Evolutionary conservation across 1,139 yeast species (phyloP), one percentile per base, ranked within the genome.

Genomic region (Citeromyces siamensis): DNA sequence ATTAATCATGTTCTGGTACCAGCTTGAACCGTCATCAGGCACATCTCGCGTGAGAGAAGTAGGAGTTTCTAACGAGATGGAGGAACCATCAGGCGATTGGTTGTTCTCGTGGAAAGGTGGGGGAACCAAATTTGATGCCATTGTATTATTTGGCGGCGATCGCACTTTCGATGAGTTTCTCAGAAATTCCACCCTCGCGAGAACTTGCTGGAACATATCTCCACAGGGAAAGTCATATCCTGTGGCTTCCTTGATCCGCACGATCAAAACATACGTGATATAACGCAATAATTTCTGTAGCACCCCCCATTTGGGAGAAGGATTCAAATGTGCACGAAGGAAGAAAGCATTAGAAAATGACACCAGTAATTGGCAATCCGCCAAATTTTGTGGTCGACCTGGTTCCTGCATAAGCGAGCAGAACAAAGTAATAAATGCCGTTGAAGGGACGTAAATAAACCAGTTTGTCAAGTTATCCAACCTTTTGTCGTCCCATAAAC

Each of bases 351-450:
- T 21, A 8, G 32, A 41, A 5, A 46, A 26, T 2, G 43, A 40
- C 9, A 49, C 37, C 36, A 54, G 32, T 28, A 47, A 38, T 14
- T 45, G 37, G 7, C 52, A 34, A 40, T 53, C 56, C 3, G 35
- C 26, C 16, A 39, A 33, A 3, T 44, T 42, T 3, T 36, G 37
- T 3, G 38, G 36, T 16, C 33, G 19, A 1, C 33, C 35, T 5
- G 49, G 46, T 12, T 40, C 36, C 20, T 48, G 46, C 17, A 55
- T 33, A 26, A 46, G 43, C 17, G 43, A 45, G 9, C 51, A 49
- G 37, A 50, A 43, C 9, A 55, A 34, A 2, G 52, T 40, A 27
- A 55, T 37, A 36, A 44, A 51, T 3, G 57, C 53, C 41, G 51
- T 42, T 33, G 54, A 50, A 12, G 56, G 52, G 35, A 47, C 53